phyloP scores from a whole-genome alignment of 441 rosid genomes.

The Metrosideros polymorpha region DNA sequence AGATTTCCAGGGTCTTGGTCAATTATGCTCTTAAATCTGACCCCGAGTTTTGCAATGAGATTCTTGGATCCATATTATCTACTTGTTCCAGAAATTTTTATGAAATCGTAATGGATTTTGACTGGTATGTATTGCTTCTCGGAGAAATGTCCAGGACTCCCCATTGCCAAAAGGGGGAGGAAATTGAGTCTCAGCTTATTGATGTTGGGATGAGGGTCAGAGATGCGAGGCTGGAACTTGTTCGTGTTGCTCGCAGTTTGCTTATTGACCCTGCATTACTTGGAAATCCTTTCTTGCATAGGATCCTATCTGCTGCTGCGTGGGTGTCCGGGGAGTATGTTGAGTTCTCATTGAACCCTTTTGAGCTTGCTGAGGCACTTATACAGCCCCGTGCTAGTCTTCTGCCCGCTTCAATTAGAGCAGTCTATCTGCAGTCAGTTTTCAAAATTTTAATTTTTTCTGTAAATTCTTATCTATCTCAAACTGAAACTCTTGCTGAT shows the following conservation, averaged over 20 bases:
- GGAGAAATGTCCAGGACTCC: constrained; percentile 84
- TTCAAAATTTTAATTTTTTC: constrained; percentile 58
- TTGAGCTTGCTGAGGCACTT: constrained; percentile 74
- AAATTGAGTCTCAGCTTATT: constrained; percentile 77
- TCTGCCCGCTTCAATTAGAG: constrained; percentile 53
- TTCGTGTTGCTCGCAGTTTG: constrained; percentile 56
- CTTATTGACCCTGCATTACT: constrained; percentile 92
- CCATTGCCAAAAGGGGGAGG: constrained; percentile 72
- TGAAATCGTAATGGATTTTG: constrained; percentile 73
- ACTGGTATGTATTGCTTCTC: constrained; percentile 84
- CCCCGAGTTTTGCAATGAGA: constrained; percentile 78
- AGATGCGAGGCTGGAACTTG: constrained; percentile 80
- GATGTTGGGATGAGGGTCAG: constrained; percentile 77
- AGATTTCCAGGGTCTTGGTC: constrained; percentile 63
- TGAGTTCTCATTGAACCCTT: constrained; percentile 49
- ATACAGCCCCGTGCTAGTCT: constrained; percentile 81
- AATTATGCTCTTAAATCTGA: constrained; percentile 81
- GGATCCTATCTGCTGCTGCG: constrained; percentile 74
- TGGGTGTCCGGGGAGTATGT: constrained; percentile 85
- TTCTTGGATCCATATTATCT: constrained; percentile 62
- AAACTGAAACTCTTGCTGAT: constrained; percentile 18
- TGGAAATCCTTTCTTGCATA: constrained; percentile 64
- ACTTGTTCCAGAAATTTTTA: constrained; percentile 58
- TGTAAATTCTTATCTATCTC: constrained; percentile 29
- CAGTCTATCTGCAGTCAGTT: constrained; percentile 62